Evolutionary conservation across 176 grass and related monocot genomes (phyloP).

Genomic region (Oryza meyeriana): DNA sequence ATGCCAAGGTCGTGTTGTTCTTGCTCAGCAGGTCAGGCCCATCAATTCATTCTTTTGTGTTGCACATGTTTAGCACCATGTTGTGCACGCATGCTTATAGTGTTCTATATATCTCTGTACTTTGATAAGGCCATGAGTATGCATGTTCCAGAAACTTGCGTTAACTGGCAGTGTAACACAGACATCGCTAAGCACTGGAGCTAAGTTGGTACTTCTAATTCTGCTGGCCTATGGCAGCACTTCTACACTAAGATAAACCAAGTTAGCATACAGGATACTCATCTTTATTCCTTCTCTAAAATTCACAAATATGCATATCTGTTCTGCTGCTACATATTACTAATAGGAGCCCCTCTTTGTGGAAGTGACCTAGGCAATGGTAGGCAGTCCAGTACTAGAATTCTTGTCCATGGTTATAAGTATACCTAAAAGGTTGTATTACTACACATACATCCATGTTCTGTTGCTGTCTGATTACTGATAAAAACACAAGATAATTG

Average conservation of each 20-base stretch:
- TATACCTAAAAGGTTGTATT: too few species aligned
- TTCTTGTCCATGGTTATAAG: too few species aligned
- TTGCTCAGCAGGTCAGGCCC: conserved; percentile 88
- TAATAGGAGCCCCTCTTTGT: background rate
- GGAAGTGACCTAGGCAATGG: background rate
- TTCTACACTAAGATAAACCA: background rate
- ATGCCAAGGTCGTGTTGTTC: conserved; percentile 87
- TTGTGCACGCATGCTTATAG: conserved; percentile 14
- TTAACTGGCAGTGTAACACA: background rate
- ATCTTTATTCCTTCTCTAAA: background rate
- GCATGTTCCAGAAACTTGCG: background rate
- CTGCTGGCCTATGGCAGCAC: background rate
- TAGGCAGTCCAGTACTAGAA: background rate
- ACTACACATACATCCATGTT: too few species aligned
- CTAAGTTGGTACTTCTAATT: background rate
- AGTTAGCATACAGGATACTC: background rate
- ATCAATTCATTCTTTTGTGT: conserved; percentile 12
- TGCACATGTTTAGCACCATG: background rate
- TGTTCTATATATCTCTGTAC: background rate
- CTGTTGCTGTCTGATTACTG: too few species aligned
- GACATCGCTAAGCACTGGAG: background rate
- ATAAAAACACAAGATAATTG: too few species aligned
- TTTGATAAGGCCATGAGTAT: background rate
- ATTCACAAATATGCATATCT: background rate
- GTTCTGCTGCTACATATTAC: background rate